Base-by-base conservation (phyloP, 331 rosid species). In the Spiraea crenata region DNA sequence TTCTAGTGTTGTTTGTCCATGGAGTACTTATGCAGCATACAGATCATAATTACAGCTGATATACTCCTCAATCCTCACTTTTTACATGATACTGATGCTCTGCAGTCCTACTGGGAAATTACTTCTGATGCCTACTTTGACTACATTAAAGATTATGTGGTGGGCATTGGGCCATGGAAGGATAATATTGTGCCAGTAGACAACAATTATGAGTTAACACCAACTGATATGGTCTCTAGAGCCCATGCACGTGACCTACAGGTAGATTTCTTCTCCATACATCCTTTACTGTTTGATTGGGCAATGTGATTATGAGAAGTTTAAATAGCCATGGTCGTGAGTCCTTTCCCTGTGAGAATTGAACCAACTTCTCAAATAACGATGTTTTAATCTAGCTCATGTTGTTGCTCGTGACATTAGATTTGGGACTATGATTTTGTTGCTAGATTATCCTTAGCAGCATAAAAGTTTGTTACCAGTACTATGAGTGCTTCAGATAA, bases 141-240 rank as follows among this genome's bases (percentile, higher is more conserved):
- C 80, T 95, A 82, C 80, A 93, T 95, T 61, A 87, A 83, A 42
- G 67, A 89, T 34, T 89, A 91, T 81, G 95, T 91, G 58, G 88
- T 91, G 42, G 99, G 99, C 54, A 95, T 95, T 73, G 99, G 97
- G 74, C 99, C 97, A 51, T 91, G 96, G 99, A 91, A 95, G 80
- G 99, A 95, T 67, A 91, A 97, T 0, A 50, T 95, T 45, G 97
- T 89, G 41, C 92, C 99, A 50, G 89, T 41, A 4, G 74, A 10
- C 9, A 75, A 88, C 9, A 85, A 91, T 65, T 89, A 89, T 80
- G 16, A 70, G 81, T 80, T 16, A 71, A 73, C 61, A 20, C 92
- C 99, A 31, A 82, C 96, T 8, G 77, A 91, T 88, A 86, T 95
- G 73, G 96, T 95, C 67, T 65, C 84, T 66, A 80, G 90, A 80